These are phyloP conservation scores for Chalciporus pseudorubinellus DNA, from an alignment of 768 basidiomycete genomes.

Conservation along the genomic window DNA sequence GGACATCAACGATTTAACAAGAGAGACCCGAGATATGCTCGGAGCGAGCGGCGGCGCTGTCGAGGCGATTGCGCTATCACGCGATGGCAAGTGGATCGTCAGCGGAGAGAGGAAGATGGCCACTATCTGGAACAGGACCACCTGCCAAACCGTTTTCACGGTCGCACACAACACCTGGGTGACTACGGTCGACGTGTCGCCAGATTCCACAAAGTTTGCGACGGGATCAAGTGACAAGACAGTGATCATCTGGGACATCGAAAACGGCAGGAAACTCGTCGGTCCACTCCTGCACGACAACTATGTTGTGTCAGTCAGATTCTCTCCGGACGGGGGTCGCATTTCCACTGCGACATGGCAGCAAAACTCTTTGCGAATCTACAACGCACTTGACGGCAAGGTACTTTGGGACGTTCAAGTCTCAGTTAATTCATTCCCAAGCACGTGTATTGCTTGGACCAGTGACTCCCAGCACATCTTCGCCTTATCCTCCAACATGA, in stretches of 20 bases:
- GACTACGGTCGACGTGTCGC: neutral
- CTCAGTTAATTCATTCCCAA: neutral
- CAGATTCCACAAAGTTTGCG: slow-evolving; percentile 2
- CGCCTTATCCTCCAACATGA: neutral
- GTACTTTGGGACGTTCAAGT: neutral
- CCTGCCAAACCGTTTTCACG: neutral
- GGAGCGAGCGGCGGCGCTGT: too few species aligned
- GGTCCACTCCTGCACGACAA: slow-evolving; percentile 2
- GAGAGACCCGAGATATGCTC: too few species aligned
- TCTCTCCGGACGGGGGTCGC: neutral
- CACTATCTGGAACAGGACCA: neutral
- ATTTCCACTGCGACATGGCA: neutral
- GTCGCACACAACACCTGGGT: neutral
- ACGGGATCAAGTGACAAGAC: neutral
- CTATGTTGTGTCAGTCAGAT: neutral
- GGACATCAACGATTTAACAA: too few species aligned
- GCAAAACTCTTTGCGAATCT: neutral
- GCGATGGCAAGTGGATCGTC: neutral
- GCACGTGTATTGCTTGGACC: slow-evolving; percentile 2
- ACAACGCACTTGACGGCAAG: neutral
- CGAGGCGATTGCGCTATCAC: neutral
- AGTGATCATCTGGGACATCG: neutral
- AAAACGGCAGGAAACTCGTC: neutral
- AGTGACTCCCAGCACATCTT: neutral
- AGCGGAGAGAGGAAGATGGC: neutral